Evolutionary conservation across 371 early-diverging fungal species (phyloP), one percentile per base, ranked within the genome.

Genomic region (Rhizopus delemar): DNA sequence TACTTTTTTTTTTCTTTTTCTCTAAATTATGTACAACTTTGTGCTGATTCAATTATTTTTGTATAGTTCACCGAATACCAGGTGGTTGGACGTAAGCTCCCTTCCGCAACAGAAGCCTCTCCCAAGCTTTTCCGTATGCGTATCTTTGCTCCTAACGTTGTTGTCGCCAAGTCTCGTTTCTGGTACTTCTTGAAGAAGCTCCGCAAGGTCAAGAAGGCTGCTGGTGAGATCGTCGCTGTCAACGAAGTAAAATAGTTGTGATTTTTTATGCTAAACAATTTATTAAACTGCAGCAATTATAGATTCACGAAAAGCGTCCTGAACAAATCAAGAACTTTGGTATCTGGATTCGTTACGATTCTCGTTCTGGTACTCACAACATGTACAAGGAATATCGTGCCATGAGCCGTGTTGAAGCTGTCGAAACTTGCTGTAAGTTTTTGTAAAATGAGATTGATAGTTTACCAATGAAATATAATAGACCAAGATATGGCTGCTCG

Each of bases 331-430:
- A 99, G 93, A 99, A 97, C 93, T 99, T 90, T 78, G 99, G 99
- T 71, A 93, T 99, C 88, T 96, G 94, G 93, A 91, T 99, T 71
- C 95, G 97, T 71, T 99, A 99, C 89, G 95, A 98, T 84, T 96
- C 98, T 62, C 96, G 97, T 83, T 97, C 95, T 57, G 98, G 98
- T 68, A 95, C 97, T 64, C 98, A 99, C 92, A 99, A 99, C 92
- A 98, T 99, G 95, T 99, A 99, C 93, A 99, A 99, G 93, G 99
- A 99, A 88, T 97, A 98, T 93, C 93, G 99, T 75, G 98, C 95
- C 75, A 80, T 98, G 79, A 83, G 90, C 75, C 92, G 99, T 75
- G 80, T 84, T 50, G 96, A 89, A 65, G 99, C 99, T 58, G 99
- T 99, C 46, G 88, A 86, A 68, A 74, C 93, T 33, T 95, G 95